These are phyloP conservation scores for Cercospora brassicicola DNA, from an alignment of 2,329 filamentous ascomycete genomes.

Conservation along the genomic window DNA sequence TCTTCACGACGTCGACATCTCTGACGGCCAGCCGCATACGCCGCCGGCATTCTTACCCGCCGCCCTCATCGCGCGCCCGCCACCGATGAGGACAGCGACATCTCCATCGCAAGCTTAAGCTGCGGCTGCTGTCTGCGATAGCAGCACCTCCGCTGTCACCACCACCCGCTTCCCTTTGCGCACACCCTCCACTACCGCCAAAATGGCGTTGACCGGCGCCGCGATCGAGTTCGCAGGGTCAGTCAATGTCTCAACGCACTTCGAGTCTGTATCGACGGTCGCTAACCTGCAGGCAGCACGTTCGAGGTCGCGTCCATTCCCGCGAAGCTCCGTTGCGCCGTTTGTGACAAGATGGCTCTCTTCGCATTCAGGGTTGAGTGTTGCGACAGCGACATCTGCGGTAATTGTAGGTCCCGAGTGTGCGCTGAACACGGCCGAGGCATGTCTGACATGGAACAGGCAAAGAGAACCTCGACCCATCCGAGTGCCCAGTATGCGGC, in stretches of 20 bases:
- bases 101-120: conserved; percentile 18
- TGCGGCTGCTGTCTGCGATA: conserved; percentile 15
- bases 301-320: conserved; percentile 82
- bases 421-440: conserved; percentile 20
- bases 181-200: conserved; percentile 8
- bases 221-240: conserved; percentile 23
- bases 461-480: conserved; percentile 62
- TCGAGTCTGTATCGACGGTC: background rate
- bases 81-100: conserved; percentile 20
- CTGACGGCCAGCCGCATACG: background rate
- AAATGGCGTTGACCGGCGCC: conserved; percentile 14
- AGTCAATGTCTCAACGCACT: background rate
- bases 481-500: conserved; percentile 80
- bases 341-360: conserved; percentile 85
- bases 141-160: conserved; percentile 13
- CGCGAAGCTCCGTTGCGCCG: conserved; percentile 92
- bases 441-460: conserved; percentile 51
- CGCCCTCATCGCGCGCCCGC: background rate
- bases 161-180: background rate
- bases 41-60: background rate
- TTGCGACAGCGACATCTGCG: conserved; percentile 93
- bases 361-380: conserved; percentile 91
- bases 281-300: conserved; percentile 55
- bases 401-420: conserved; percentile 65
- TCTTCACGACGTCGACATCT: background rate